Evolutionary conservation across 371 early-diverging fungal genomes (phyloP).

Genomic region (Thermomucor indicae-seudaticae): DNA sequence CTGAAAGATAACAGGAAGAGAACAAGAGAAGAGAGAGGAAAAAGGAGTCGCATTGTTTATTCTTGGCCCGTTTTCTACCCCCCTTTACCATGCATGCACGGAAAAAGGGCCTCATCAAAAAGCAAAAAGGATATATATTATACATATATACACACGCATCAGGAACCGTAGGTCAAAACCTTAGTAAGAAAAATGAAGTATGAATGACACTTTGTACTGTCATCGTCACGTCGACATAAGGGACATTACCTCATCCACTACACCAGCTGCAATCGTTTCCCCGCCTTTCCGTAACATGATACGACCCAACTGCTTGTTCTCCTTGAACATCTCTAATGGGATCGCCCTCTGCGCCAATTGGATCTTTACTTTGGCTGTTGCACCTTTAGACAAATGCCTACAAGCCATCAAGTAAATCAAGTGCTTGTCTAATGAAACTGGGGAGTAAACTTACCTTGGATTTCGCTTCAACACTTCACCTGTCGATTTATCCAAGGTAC

Average conservation of each 20-base stretch:
- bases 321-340: conserved; percentile 81
- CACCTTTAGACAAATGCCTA: conserved; percentile 71
- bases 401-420: neutral
- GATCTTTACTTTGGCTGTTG: conserved; percentile 84
- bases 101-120: neutral
- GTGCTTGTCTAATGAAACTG: neutral
- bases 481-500: conserved; percentile 76
- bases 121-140: neutral
- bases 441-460: conserved; percentile 52
- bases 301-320: conserved; percentile 85
- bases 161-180: conserved; percentile 47
- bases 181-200: no score
- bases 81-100: neutral
- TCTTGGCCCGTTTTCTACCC: neutral
- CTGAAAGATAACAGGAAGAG: neutral
- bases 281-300: conserved; percentile 84
- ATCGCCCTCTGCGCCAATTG: conserved; percentile 63
- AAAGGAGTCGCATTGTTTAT: neutral
- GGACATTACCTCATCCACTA: conserved; percentile 60
- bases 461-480: conserved; percentile 81
- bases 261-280: conserved; percentile 90
- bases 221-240: neutral
- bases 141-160: neutral
- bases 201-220: neutral
- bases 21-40: conserved; percentile 2